These are phyloP conservation scores for Neurospora tetraspora DNA, from an alignment of 495 filamentous ascomycete species.

Conservation along the genomic window DNA sequence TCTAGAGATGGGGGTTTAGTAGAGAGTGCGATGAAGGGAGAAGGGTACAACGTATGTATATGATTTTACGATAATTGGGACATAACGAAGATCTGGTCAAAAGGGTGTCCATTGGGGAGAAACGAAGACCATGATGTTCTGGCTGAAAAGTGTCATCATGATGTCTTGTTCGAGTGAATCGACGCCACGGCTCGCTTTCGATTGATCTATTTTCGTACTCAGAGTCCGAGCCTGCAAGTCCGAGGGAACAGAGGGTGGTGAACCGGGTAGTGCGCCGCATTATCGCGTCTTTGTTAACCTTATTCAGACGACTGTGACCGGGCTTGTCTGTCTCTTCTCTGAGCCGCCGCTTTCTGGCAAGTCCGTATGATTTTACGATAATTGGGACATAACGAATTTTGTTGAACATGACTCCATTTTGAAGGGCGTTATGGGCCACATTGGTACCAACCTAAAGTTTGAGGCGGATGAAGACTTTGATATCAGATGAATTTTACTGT, in stretches of 20 bases:
- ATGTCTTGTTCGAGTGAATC: background rate
- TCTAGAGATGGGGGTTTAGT: background rate
- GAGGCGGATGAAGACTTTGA: background rate
- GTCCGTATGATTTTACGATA: background rate
- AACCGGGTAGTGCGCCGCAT: background rate
- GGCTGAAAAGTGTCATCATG: background rate
- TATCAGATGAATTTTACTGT: background rate
- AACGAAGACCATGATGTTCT: background rate
- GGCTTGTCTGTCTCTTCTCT: background rate
- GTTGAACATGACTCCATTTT: background rate
- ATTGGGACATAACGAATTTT: background rate
- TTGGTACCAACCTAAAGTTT: background rate
- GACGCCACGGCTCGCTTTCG: background rate
- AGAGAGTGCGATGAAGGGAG: background rate
- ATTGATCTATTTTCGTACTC: background rate
- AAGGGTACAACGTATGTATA: background rate
- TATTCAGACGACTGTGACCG: conserved; percentile 21
- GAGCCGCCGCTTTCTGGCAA: background rate
- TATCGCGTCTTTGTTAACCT: conserved; percentile 19
- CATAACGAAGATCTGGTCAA: background rate
- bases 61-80: background rate
- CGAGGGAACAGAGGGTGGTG: background rate
- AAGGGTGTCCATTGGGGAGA: background rate
- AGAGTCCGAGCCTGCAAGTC: background rate
- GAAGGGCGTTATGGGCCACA: background rate